Percentiles rank a stretch among this genome's conserved stretches.
Evolutionary conservation across 352 stramenopile species (phyloP).

Genomic region (Pythium graminicola): DNA sequence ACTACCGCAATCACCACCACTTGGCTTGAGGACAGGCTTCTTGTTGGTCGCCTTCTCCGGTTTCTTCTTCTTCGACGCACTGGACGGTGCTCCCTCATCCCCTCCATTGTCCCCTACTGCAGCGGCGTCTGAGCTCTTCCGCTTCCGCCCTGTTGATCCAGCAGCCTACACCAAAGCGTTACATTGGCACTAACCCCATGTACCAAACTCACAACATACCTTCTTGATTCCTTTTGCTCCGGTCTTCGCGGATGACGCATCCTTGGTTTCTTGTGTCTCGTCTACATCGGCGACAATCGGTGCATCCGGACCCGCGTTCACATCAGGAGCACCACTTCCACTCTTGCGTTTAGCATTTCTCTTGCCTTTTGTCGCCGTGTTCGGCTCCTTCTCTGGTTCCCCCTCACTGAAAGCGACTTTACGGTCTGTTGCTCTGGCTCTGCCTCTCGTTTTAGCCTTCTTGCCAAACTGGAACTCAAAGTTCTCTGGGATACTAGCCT

Average conservation of each 20-base stretch:
- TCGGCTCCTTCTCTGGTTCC: conserved; percentile 1
- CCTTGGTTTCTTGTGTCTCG: not conserved
- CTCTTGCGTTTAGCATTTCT: not conserved
- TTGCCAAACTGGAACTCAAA: conserved; percentile 32
- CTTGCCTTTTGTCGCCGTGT: not conserved
- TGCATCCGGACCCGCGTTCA: not conserved
- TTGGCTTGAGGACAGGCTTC: not conserved
- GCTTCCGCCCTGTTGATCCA: conserved; percentile 1
- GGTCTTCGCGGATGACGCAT: not conserved
- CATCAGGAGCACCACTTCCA: not conserved
- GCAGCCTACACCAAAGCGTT: no score
- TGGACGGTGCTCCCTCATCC: conserved; percentile 9
- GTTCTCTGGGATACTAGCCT: conserved; percentile 23
- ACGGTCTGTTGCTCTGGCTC: conserved; percentile 14
- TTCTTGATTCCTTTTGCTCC: not conserved
- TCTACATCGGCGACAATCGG: conserved; percentile 1
- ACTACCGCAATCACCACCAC: conserved; percentile 9
- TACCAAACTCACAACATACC: not conserved
- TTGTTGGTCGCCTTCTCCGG: conserved; percentile 21
- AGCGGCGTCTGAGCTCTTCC: conserved; percentile 5
- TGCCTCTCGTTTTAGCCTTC: conserved; percentile 15
- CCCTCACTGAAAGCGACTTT: conserved; percentile 24
- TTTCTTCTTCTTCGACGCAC: conserved; percentile 16
- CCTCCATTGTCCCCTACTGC: conserved; percentile 9
- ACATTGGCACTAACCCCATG: not conserved